Evolutionary conservation across 306 rosid genomes (phyloP), one percentile per base, ranked within the genome.

Genomic region (Gleditsia sinensis): DNA sequence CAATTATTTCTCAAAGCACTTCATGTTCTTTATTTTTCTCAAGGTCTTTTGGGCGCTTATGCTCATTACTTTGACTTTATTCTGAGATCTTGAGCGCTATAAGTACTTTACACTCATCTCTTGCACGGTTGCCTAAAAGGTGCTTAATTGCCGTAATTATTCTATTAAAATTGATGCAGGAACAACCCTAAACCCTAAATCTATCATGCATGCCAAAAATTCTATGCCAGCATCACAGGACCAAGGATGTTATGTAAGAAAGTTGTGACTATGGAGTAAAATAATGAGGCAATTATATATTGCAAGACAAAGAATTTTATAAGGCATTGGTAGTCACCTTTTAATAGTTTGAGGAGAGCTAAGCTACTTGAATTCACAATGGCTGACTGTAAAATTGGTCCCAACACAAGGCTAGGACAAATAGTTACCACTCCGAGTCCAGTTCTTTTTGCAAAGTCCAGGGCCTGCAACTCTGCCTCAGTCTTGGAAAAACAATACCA

Each of bases 401-500:
- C 93, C 9, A 78, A 3, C 25, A 86, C 61, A 32, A 80, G 23
- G 36, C 82, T 25, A 20, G 96, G 96, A 72, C 92, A 91, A 20
- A 91, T 70, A 28, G 81, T 69, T 25, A 91, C 94, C 27, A 88
- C 48, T 24, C 45, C 45, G 30, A 89, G 87, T 34, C 96, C 92
- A 2, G 66, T 83, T 74, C 45, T 78, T 58, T 55, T 81, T 3
- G 85, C 91, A 74, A 88, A 91, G 57, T 86, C 85, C 39, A 75
- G 19, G 11, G 92, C 94, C 72, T 85, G 87, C 74, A 75, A 74
- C 74, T 93, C 97, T 49, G 98, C 96, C 80, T 82, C 81, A 30
- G 94, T 91, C 87, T 93, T 93, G 33, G 97, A 78, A 50, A 75
- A 85, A 46, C 56, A 82, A 62, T 94, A 94, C 97, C 97, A 94